Conservation (phyloP, 441 rosid genomes). For the Daphne laureola region DNA sequence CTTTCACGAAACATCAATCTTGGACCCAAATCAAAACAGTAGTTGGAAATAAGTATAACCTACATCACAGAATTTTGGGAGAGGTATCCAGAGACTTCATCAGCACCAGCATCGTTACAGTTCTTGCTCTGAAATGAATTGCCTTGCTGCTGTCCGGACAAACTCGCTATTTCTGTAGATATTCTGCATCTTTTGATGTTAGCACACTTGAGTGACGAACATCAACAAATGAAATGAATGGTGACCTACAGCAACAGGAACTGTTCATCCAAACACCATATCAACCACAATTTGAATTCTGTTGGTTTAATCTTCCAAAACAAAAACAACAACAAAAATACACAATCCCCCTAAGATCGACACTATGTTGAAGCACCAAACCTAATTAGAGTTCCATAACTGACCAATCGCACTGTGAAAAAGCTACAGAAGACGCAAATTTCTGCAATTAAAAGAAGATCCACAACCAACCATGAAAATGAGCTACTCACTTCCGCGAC, state of each 20-base stretch:
- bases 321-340: too few relatives aligned
- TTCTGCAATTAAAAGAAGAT: too few relatives aligned
- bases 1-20: neutral
- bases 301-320: too few relatives aligned
- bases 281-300: too few relatives aligned
- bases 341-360: too few relatives aligned
- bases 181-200: conserved; percentile 30
- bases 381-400: too few relatives aligned
- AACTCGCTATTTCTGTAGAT: conserved; percentile 40
- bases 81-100: conserved; percentile 27
- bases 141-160: conserved; percentile 33
- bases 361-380: too few relatives aligned
- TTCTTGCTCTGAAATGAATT: conserved; percentile 30
- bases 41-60: neutral
- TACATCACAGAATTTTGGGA: conserved; percentile 40
- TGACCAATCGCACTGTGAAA: too few relatives aligned
- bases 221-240: neutral
- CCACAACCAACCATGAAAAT: neutral
- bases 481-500: conserved; percentile 42
- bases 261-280: too few relatives aligned
- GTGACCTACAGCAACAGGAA: too few relatives aligned
- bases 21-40: conserved; percentile 7
- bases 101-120: conserved; percentile 28
- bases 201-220: too few relatives aligned
- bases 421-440: too few relatives aligned